phyloP scores from a whole-genome alignment of 345 rosid species.

The Dipteronia sinensis region DNA sequence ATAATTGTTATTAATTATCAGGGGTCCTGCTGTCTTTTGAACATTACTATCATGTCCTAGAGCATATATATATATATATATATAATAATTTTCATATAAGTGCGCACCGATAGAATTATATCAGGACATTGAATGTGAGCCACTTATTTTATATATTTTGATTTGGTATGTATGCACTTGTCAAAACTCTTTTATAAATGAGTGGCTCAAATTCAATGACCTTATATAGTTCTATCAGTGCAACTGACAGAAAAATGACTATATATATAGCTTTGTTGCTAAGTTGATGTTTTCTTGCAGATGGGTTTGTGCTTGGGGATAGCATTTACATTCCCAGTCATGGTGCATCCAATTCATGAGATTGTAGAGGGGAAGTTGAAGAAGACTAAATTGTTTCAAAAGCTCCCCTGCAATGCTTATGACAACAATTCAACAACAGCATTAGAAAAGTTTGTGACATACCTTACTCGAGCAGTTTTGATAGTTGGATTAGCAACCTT shows the following conservation, averaged over 20 bases:
- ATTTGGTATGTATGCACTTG: too few species aligned
- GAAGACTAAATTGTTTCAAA: constrained; percentile 45
- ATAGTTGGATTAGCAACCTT: constrained; percentile 56
- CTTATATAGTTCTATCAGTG: too few species aligned
- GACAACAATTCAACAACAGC: constrained; percentile 33
- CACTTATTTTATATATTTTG: too few species aligned
- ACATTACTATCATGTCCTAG: background rate
- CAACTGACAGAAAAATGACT: too few species aligned
- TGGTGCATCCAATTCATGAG: constrained; percentile 86
- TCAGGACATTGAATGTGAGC: too few species aligned
- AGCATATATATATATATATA: background rate
- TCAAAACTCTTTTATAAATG: too few species aligned
- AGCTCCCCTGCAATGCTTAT: constrained; percentile 24
- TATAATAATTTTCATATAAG: too few species aligned
- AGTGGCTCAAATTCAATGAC: too few species aligned
- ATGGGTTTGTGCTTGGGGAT: constrained; percentile 86
- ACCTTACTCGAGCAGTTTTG: constrained; percentile 53
- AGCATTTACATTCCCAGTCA: constrained; percentile 81
- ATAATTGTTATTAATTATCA: constrained; percentile 12
- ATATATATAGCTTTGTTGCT: constrained; percentile 12
- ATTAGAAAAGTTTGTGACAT: constrained; percentile 37
- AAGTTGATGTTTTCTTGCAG: constrained; percentile 41
- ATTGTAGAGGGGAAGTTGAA: constrained; percentile 75
- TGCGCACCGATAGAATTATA: too few species aligned
- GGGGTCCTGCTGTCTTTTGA: constrained; percentile 13